Base-by-base conservation (phyloP, 306 rosid genomes). In the Medicago ruthenica region DNA sequence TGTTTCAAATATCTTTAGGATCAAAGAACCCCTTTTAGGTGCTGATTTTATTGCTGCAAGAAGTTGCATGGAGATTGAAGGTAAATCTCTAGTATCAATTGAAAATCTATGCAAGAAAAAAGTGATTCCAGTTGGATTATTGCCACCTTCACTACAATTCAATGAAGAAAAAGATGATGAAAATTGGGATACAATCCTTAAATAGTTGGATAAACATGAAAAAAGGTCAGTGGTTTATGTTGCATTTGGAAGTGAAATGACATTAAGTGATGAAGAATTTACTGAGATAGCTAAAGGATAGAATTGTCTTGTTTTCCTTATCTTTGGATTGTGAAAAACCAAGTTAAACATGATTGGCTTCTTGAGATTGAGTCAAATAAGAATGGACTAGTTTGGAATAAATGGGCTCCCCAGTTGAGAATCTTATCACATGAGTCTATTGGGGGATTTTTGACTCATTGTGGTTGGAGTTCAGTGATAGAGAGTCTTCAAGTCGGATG, bases 91-190 rank as follows among this genome's bases (percentile, higher is more conserved):
- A 31, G 21, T 14, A 16, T 20, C 22, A 0, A 31, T 86, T 4
- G 67, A n/a, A 20, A 61, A 63, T 4, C 0, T 64, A 1, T 4
- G 11, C 62, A 39, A 8, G 14, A 80, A 80, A 59, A 66, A 79
- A 6, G 70, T 83, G 5, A 58, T 86, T 20, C 89, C 89, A 0
- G 24, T 76, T 24, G 89, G 89, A 27, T 73, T 67, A 27, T 50
- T 86, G 9, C 79, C 81, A 7, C 68, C 85, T 13, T 37, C 73
- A 9, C 16, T 64, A 12, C 18, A 51, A 2, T 55, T 45, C 20
- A 24, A 0, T 83, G 89, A 80, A 44, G 36, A 14, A 0, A 58
- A 70, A 34, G 8, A 8, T 4, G 22, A 51, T 51, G 58, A 4
- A n/a, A 51, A 16, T 6, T 51, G 89, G 87, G 2, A 11, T 14